phyloP scores from a whole-genome alignment of 768 basidiomycete species.

The Pisolithus orientalis region DNA sequence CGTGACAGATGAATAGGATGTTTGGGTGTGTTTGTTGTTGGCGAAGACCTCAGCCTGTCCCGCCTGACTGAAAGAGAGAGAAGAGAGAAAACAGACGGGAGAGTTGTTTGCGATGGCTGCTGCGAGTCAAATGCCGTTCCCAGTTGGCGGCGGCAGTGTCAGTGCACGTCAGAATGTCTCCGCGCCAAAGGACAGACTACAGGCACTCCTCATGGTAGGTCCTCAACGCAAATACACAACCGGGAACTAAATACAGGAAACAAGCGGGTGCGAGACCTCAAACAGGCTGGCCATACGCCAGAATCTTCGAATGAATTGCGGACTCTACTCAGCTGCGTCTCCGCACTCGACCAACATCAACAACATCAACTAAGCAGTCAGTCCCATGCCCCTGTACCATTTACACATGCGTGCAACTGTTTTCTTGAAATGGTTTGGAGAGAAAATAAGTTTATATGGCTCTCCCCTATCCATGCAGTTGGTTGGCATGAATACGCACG shows the following conservation, averaged over 20 bases:
- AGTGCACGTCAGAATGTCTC: background rate
- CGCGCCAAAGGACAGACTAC: slow-evolving; percentile 21
- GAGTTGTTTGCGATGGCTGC: too few relatives aligned
- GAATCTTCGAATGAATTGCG: slow-evolving; percentile 40
- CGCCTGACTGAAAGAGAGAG: too few relatives aligned
- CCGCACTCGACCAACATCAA: slow-evolving; percentile 20
- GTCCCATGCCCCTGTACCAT: too few relatives aligned
- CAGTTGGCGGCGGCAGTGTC: too few relatives aligned
- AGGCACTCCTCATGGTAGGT: slow-evolving; percentile 15
- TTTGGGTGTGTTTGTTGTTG: background rate
- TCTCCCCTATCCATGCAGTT: too few relatives aligned
- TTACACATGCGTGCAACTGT: too few relatives aligned
- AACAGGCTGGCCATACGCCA: slow-evolving; percentile 38
- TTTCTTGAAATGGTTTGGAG: too few relatives aligned
- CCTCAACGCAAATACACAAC: background rate
- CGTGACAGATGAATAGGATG: background rate
- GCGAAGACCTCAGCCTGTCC: too few relatives aligned
- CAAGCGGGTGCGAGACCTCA: slow-evolving; percentile 40
- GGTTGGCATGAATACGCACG: too few relatives aligned
- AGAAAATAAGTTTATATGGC: too few relatives aligned
- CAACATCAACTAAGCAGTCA: slow-evolving; percentile 27
- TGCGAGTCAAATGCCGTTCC: too few relatives aligned
- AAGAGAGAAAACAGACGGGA: too few relatives aligned
- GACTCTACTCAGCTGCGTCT: slow-evolving; percentile 34
- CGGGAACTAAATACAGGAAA: background rate